Base-by-base conservation (phyloP, 805 yeast genomes). In the Priceomyces medius region DNA sequence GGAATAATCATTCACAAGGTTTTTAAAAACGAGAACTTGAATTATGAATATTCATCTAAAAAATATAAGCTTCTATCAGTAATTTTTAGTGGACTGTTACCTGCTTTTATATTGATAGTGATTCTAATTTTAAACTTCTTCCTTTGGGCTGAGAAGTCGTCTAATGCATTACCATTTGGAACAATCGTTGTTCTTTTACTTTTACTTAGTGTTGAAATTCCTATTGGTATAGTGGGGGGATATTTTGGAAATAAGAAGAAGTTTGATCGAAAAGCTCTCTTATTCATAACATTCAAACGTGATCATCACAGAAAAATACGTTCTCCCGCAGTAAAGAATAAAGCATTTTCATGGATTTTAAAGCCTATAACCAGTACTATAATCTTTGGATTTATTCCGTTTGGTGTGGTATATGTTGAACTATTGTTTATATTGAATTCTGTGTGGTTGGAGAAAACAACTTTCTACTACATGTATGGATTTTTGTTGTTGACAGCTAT, bases 381-480 rank as follows among this genome's bases (percentile, higher is more conserved):
- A 1, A 65, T 76, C 0, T 82, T 84, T 51, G 96, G 96, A 2
- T 37, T 82, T 16, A 73, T 85, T 37, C 95, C 96, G 26, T 88
- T 87, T 56, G 81, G 83, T 13, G 80, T 88, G 9, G 81, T 86
- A n/a, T 83, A 83, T 55, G 88, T 85, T 41, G 96, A 88, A 55
- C 66, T 88, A 44, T 63, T 80, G 41, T 83, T 81, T 58, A 74
- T 87, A 20, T 81, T 85, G 66, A 80, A 85, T 58, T 79, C 90
- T 2, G 68, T 87, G 8, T 87, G 95, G 91, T 66, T 83, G 43
- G 89, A 85, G 53, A 84, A 84, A 59, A 78, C 89, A 0, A 78
- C 90, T 2, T 85, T 80, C 54, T 85, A 85, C 61, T 85, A 81
- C 66, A 77, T 81, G 76, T 88, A 85, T 60, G 93, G 95, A 2